Conservation (phyloP, 2,329 filamentous ascomycete genomes). For the Metarhizium humberi region DNA sequence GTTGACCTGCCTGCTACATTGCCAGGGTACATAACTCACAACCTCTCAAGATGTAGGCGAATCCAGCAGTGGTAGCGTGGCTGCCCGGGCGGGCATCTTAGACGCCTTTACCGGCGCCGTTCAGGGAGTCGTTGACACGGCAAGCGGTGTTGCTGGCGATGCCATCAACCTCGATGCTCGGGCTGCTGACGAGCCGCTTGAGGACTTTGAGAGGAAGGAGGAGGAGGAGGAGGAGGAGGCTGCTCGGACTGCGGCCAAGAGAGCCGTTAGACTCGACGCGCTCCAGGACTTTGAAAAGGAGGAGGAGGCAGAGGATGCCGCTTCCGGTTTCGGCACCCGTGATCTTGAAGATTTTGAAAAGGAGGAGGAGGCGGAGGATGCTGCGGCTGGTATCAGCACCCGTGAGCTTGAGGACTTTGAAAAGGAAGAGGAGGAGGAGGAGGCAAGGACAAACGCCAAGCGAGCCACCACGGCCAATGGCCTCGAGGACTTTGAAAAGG, state of each 20-base stretch:
- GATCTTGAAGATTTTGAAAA: not conserved
- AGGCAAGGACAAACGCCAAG: not conserved
- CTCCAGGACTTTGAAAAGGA: not conserved
- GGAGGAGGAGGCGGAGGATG: not conserved
- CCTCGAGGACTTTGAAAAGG: not conserved
- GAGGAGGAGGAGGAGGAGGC: no score
- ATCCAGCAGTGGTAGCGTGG: not conserved
- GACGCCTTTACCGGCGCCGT: not conserved
- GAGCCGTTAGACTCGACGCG: not conserved
- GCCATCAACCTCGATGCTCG: not conserved
- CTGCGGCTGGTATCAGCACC: no score
- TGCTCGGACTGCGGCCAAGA: no score
- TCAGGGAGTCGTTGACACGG: not conserved
- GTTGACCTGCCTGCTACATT: not conserved
- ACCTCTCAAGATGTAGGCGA: not conserved
- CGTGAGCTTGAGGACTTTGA: not conserved
- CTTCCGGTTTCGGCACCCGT: not conserved
- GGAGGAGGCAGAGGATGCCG: not conserved
- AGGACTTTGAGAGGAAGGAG: no score
- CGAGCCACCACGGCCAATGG: not conserved
- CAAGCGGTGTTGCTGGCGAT: not conserved
- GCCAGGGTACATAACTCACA: no score
- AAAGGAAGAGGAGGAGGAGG: constrained; percentile 1
- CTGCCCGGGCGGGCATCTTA: not conserved
- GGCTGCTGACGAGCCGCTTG: no score